These are phyloP conservation scores for Litsea cubeba DNA, from an alignment of 164 flowering plant genomes.

Conservation along the genomic window DNA sequence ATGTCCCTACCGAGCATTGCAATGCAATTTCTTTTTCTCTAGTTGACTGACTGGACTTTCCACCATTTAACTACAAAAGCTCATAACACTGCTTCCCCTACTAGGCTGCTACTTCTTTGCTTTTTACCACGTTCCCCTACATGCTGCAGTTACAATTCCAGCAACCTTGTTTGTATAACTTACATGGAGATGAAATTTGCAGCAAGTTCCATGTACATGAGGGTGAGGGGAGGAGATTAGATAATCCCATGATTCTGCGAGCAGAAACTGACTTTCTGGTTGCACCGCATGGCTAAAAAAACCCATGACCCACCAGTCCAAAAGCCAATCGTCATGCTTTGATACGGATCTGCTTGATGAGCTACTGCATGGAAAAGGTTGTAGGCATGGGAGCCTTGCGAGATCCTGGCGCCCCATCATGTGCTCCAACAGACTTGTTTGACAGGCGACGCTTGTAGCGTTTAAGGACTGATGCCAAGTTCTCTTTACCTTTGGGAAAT, in stretches of 20 bases:
- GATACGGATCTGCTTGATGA: background rate
- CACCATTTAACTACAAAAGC: background rate
- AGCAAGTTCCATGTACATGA: slow-evolving; percentile 20
- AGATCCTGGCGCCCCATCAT: slow-evolving; percentile 14
- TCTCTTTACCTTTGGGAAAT: slow-evolving; percentile 96
- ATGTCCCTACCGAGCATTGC: too few relatives aligned
- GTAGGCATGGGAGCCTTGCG: slow-evolving; percentile 25
- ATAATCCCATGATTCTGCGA: background rate
- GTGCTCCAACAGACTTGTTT: slow-evolving; percentile 22
- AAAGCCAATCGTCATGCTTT: background rate
- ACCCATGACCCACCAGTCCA: background rate
- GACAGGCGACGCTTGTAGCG: slow-evolving; percentile 73
- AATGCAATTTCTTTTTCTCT: too few relatives aligned
- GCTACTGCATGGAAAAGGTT: slow-evolving; percentile 22
- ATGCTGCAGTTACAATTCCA: slow-evolving; percentile 29
- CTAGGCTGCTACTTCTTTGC: too few relatives aligned
- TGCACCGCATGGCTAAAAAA: background rate
- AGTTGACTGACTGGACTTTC: background rate
- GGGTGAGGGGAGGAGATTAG: background rate
- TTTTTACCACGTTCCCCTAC: slow-evolving; percentile 6
- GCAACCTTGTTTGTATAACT: slow-evolving; percentile 23
- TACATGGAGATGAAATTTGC: slow-evolving; percentile 29
- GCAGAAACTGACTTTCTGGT: background rate
- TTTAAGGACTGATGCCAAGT: slow-evolving; percentile 87
- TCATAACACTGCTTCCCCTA: background rate